Base-by-base conservation (phyloP, 208 protist species). In the Crithidia bombi region DNA sequence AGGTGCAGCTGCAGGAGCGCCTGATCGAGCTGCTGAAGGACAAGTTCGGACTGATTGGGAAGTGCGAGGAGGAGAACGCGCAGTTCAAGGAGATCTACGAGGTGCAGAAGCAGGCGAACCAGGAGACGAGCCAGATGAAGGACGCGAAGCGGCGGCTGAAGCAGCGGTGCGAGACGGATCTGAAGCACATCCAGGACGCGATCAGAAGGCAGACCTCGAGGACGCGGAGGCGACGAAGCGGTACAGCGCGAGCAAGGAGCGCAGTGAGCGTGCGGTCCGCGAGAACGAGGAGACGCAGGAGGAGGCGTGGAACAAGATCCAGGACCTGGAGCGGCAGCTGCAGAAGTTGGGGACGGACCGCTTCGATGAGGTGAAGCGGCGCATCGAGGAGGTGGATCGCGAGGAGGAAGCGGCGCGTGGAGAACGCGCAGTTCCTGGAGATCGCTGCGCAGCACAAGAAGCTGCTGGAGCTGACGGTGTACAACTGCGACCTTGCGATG, bases 331-430 rank as follows among this genome's bases (percentile, higher is more conserved):
- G 84, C 83, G 86, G 36, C 64, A 80, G 79, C 79, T 92, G 64
- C 87, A 92, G 80, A 75, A 78, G 57, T 73, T 90, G n/a, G 87
- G 87, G 51, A 89, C 79, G 44, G 87, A 92, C 62, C 83, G 87
- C 35, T 92, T 92, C 69, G 87, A 92, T 36, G 87, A 92, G 75
- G 87, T 92, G 74, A 92, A 90, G 85, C 87, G 87, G 55, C 83
- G 87, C 44, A 90, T 92, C 69, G 87, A 92, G 80, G 87, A 92
- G 80, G 83, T 89, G 38, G 87, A 92, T 65, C 81, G 87, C 32
- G 87, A 92, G 82, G 83, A 92, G 74, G 86, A 90, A 19, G 75
- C 81, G 87, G 17, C 86, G 86, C 65, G 84, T 92, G 75, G 87
- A 92, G 76, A 80, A 92, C 76, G 67, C 84, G 67, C 87, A 92